Percentiles rank a stretch among this genome's conserved stretches.
Conservation (phyloP, 1,284 basidiomycete species). For the Malassezia equina region DNA sequence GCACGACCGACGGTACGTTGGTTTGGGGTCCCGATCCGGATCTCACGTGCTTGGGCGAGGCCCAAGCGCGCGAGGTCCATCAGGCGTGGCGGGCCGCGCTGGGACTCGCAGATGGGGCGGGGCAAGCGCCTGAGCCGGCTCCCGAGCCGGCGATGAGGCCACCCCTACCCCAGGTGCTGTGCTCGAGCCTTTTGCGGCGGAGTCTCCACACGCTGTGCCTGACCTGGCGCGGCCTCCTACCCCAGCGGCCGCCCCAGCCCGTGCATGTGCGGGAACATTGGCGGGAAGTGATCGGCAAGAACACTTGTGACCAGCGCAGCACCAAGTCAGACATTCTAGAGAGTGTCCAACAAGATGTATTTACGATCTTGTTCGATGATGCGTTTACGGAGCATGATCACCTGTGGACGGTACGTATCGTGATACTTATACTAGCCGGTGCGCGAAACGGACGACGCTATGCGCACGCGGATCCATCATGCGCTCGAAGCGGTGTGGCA, state of each 20-base stretch:
- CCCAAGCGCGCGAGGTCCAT: neutral
- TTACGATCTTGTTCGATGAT: neutral
- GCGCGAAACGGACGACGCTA: conserved; percentile 9
- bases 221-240: neutral
- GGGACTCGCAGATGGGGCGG: neutral
- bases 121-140: neutral
- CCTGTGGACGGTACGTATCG: conserved; percentile 6
- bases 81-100: neutral
- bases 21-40: conserved; percentile 7
- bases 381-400: conserved; percentile 1
- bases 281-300: conserved; percentile 6
- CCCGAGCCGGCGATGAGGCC: neutral
- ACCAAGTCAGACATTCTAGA: neutral
- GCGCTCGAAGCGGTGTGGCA: conserved; percentile 4
- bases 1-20: neutral
- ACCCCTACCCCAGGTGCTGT: conserved; percentile 1
- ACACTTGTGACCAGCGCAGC: conserved; percentile 8
- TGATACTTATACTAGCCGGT: neutral
- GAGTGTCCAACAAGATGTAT: neutral
- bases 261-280: conserved; percentile 3
- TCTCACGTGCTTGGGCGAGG: conserved; percentile 2
- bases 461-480: conserved; percentile 2
- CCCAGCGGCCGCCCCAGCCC: neutral
- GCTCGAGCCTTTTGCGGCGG: conserved; percentile 2
- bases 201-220: neutral